Evolutionary conservation across 768 basidiomycete species (phyloP).

Genomic region (Agrocybe praecox): DNA sequence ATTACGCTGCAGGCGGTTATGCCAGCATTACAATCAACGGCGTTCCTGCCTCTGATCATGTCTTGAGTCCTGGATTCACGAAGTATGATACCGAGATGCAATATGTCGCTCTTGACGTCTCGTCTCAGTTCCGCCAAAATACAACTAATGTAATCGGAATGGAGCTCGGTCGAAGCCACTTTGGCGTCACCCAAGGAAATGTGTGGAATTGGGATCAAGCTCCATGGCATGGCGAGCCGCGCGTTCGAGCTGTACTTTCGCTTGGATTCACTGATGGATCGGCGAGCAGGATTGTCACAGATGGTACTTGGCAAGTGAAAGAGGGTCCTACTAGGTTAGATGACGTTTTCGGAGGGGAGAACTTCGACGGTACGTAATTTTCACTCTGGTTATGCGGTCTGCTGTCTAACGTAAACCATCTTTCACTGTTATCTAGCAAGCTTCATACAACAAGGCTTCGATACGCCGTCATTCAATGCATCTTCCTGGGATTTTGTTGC

Average conservation of each 20-base stretch:
- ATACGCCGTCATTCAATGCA: slow-evolving; percentile 20
- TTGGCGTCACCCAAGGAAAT: slow-evolving; percentile 29
- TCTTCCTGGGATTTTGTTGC: slow-evolving; percentile 22
- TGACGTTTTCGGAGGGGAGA: slow-evolving; percentile 32
- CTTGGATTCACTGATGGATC: slow-evolving; percentile 29
- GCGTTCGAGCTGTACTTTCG: slow-evolving; percentile 23
- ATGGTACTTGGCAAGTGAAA: slow-evolving; percentile 21
- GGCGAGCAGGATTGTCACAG: slow-evolving; percentile 16
- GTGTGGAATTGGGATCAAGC: slow-evolving; percentile 33
- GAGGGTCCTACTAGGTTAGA: slow-evolving; percentile 31
- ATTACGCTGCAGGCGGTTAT: slow-evolving; percentile 31
- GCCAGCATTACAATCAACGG: slow-evolving; percentile 29
- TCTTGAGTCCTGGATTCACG: slow-evolving; percentile 30
- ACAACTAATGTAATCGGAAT: slow-evolving; percentile 26
- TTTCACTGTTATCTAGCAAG: slow-evolving; percentile 16
- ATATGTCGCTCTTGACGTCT: slow-evolving; percentile 28
- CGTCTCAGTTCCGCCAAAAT: slow-evolving; percentile 15
- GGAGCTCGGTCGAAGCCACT: slow-evolving; percentile 29
- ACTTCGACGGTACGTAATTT: slow-evolving; percentile 25
- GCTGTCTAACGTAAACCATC: neutral
- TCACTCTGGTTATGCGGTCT: neutral
- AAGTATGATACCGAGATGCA: slow-evolving; percentile 29
- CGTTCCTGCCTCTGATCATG: slow-evolving; percentile 24
- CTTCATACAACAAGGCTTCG: slow-evolving; percentile 21
- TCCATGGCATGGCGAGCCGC: slow-evolving; percentile 31